phyloP scores from a whole-genome alignment of 352 stramenopile genomes.

The Phytopythium chamaehyphon region DNA sequence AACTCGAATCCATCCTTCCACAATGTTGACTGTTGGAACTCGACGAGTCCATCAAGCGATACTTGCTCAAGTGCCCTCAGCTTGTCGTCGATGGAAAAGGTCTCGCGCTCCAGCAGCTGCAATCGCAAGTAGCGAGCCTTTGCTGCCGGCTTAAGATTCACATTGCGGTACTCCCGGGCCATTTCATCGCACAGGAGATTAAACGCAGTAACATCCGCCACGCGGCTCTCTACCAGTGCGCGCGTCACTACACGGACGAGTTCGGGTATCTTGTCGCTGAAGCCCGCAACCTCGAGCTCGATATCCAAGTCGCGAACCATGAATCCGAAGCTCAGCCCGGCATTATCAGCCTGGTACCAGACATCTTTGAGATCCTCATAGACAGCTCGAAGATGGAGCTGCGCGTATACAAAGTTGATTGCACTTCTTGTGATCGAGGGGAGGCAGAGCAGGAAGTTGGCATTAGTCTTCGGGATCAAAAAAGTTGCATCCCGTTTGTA shows the following conservation, averaged over 20 bases:
- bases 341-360: slow-evolving; percentile 56
- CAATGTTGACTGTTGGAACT: slow-evolving; percentile 19
- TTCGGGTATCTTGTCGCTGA: slow-evolving; percentile 61
- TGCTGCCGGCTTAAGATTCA: slow-evolving; percentile 52
- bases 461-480: slow-evolving; percentile 58
- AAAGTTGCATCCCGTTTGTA: slow-evolving; percentile 71
- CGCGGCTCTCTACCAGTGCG: slow-evolving; percentile 25
- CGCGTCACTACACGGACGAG: slow-evolving; percentile 45
- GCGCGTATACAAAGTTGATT: slow-evolving; percentile 43
- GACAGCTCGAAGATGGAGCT: slow-evolving; percentile 67
- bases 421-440: slow-evolving; percentile 41
- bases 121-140: slow-evolving; percentile 70
- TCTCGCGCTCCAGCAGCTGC: slow-evolving; percentile 56
- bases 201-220: slow-evolving; percentile 27
- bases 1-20: slow-evolving; percentile 10
- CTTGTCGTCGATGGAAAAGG: slow-evolving; percentile 59
- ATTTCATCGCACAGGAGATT: slow-evolving; percentile 51
- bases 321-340: slow-evolving; percentile 52
- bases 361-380: slow-evolving; percentile 63
- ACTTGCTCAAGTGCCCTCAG: slow-evolving; percentile 33
- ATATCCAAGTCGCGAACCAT: slow-evolving; percentile 61
- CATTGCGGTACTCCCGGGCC: slow-evolving; percentile 60
- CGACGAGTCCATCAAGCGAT: slow-evolving; percentile 20
- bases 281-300: slow-evolving; percentile 61
- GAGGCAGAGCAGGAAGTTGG: slow-evolving; percentile 59